These are phyloP conservation scores for Amanita molliuscula DNA, from an alignment of 768 basidiomycete species.

Conservation along the genomic window DNA sequence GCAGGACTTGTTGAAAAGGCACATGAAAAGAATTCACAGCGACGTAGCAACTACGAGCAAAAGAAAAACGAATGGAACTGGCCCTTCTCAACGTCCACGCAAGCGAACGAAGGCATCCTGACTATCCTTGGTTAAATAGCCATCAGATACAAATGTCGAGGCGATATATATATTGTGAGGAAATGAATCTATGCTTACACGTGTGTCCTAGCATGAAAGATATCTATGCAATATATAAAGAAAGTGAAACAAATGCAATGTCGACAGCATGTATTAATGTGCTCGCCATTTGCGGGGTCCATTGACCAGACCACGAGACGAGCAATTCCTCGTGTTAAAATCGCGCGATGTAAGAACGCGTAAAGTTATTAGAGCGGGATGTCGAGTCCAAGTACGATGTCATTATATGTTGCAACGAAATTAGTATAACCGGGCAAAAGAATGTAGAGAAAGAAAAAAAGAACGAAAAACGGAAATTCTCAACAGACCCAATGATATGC, in stretches of 20 bases:
- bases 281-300: not conserved
- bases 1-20: constrained; percentile 59
- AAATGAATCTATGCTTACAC: constrained; percentile 5
- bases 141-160: not conserved
- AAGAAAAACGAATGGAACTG: not conserved
- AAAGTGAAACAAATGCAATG: constrained; percentile 2
- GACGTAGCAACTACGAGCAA: constrained; percentile 10
- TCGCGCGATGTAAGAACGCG: not conserved
- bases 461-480: not conserved
- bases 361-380: not conserved
- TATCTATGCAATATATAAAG: constrained; percentile 3
- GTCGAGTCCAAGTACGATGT: not conserved
- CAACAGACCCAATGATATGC: not conserved
- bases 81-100: not conserved
- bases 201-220: not conserved
- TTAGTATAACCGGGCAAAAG: not conserved
- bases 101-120: not conserved
- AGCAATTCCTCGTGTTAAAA: not conserved
- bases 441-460: not conserved
- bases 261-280: not conserved
- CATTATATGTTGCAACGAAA: constrained; percentile 1
- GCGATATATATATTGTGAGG: constrained; percentile 1
- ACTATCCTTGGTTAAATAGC: not conserved
- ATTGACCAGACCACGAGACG: not conserved
- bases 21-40: constrained; percentile 48